Evolutionary conservation across 2,329 filamentous ascomycete genomes (phyloP), one percentile per base, ranked within the genome.

Genomic region (Fusarium buxicola): DNA sequence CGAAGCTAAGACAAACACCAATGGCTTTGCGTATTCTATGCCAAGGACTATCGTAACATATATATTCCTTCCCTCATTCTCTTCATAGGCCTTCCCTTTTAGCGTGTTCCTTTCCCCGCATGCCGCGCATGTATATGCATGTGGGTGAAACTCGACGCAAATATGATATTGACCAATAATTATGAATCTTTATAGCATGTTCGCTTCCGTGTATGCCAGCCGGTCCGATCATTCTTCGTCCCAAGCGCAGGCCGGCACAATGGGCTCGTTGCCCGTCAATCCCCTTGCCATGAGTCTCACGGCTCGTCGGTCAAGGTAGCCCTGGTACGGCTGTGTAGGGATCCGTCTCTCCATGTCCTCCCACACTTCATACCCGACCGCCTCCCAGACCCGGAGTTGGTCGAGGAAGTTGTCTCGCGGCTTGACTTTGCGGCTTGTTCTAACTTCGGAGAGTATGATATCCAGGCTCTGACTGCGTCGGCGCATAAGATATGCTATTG

Each of bases 401-500:
- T 68, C 69, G 28, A 70, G 55, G 56, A 76, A 76, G 49, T 71
- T 74, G 18, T 46, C 38, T 21, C 69, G 73, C 7, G 73, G 73
- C 39, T 63, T 66, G 21, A 74, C 60, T 15, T 53, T 58, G 30
- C 71, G 63, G 28, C 66, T 68, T 34, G 35, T 41, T 43, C 62
- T 54, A 16, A 75, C 61, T 10, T 61, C 47, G 2, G 48, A 49
- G 27, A 75, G 45, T 21, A 60, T 57, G 8, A 46, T 40, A 32
- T 66, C 54, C 2, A 65, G 39, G 10, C 39, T 38, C 36, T 59
- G 38, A 16, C 65, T 36, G 25, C 69, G 51, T 35, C 56, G 71
- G 12, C 72, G 62, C 74, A 76, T 76, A 10, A 76, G 65, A 52
- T 75, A 76, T 36, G 73, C 73, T 30, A 75, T 67, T 8, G 71